Base-by-base conservation (phyloP, 106 monocot species). In the Dendrobium catenatum region DNA sequence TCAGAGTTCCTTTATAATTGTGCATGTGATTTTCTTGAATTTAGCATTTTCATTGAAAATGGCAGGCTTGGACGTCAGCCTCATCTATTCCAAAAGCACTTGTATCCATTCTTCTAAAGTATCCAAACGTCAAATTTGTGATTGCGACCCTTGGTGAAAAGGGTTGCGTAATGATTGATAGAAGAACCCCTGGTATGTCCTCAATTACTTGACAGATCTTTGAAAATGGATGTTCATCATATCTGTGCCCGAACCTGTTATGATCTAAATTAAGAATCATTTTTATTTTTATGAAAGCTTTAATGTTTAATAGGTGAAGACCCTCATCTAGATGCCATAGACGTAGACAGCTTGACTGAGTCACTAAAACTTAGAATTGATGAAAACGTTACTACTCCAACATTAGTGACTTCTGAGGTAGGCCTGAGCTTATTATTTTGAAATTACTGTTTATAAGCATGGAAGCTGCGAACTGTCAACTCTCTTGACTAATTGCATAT, bases 131-230 rank as follows among this genome's bases (percentile, higher is more conserved):
- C 44, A 91, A 86, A 85, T 96, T 96, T 86, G 88, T 93, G 18
- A 89, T 96, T 80, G 92, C 86, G 67, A 97, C 94, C n/a, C 92
- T 89, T 75, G 97, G 94, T 42, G 90, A 92, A 48, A 94, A 88
- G 75, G 97, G 97, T 81, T 94, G 92, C 77, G 68, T 97, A 75
- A 94, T 97, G 97, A 88, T 97, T 51, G 92, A 97, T 66, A 94
- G 87, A 90, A 89, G 89, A 85, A 47, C 68, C 55, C 77, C 44
- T 68, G 91, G 96, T 96, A 61, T 61, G 20, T 61, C n/a, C 20
- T 22, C n/a, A 22, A 61, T 17, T 16, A 55, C 55, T 10, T 19
- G 17, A 55, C 1, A 55, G 19, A 55, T 55, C 13, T 17, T 55
- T 16, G 55, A 17, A 44, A 44, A 44, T 44, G 44, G 9, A 44